phyloP scores from a whole-genome alignment of 2,329 filamentous ascomycete genomes.

The Pseudogymnoascus sp. region DNA sequence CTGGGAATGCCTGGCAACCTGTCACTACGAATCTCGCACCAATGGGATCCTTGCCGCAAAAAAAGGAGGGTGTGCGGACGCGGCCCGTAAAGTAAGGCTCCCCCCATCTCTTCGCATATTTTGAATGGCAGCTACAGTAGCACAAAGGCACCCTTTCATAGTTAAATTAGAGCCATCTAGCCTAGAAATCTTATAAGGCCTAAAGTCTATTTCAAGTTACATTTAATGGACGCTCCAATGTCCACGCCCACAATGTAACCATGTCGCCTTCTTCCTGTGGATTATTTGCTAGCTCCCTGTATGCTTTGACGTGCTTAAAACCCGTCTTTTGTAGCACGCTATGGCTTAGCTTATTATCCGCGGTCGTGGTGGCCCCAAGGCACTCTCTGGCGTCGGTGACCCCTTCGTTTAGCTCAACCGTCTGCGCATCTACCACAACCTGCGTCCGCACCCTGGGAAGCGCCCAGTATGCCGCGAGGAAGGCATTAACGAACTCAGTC shows the following conservation, averaged over 20 bases:
- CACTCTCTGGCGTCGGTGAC: constrained; percentile 31
- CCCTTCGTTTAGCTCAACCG: constrained; percentile 27
- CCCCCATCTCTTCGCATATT: not conserved
- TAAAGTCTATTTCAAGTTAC: not conserved
- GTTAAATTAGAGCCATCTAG: too few relatives aligned
- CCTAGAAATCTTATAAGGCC: not conserved
- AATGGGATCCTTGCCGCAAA: not conserved
- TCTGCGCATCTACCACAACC: constrained; percentile 36
- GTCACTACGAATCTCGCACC: not conserved
- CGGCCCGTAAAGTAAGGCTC: not conserved
- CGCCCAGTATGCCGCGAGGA: constrained; percentile 40
- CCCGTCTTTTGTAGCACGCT: constrained; percentile 50
- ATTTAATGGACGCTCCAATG: not conserved
- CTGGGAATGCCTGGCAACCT: not conserved
- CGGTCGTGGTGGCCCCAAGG: constrained; percentile 42
- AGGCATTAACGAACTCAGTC: constrained; percentile 47
- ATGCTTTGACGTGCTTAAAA: constrained; percentile 41
- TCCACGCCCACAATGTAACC: not conserved
- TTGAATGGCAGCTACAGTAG: not conserved
- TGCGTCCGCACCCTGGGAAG: constrained; percentile 41
- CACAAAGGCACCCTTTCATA: not conserved
- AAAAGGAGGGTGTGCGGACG: not conserved
- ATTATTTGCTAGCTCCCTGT: constrained; percentile 23
- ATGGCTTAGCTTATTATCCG: constrained; percentile 45
- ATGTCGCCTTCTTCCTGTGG: not conserved